phyloP scores from a whole-genome alignment of 768 basidiomycete genomes.

The Lentinula lateritia region DNA sequence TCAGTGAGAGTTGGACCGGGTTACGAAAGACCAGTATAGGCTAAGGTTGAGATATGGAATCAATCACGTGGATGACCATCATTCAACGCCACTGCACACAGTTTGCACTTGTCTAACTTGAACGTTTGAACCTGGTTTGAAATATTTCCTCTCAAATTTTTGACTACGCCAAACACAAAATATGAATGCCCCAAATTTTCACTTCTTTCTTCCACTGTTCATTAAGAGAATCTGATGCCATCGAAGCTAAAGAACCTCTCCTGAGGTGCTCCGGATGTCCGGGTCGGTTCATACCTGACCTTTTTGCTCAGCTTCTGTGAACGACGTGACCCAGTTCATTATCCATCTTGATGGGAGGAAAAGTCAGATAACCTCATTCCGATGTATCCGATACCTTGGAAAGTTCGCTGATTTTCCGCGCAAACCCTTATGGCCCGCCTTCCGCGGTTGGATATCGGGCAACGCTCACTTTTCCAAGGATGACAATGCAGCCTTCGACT shows the following conservation, averaged over 20 bases:
- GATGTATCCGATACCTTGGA: conserved; percentile 32
- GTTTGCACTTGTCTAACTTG: too few relatives aligned
- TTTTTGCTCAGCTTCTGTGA: background rate
- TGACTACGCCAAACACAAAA: too few relatives aligned
- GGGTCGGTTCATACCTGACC: background rate
- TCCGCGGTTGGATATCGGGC: conserved; percentile 25
- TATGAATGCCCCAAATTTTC: background rate
- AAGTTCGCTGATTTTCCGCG: conserved; percentile 24
- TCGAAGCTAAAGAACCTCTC: background rate
- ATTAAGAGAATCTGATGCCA: conserved; percentile 5
- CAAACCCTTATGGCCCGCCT: conserved; percentile 26
- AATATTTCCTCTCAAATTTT: conserved; percentile 6
- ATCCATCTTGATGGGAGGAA: background rate
- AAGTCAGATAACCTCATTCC: conserved; percentile 26
- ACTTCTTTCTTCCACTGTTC: background rate
- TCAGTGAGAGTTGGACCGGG: too few relatives aligned
- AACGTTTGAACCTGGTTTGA: too few relatives aligned
- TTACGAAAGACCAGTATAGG: too few relatives aligned
- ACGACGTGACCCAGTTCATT: background rate
- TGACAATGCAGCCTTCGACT: conserved; percentile 25
- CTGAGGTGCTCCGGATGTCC: background rate
- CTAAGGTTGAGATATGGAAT: too few relatives aligned
- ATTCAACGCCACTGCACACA: too few relatives aligned
- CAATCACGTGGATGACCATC: too few relatives aligned
- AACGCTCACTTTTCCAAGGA: conserved; percentile 24